A percentile compares a stretch with the other conserved stretches of the same genome.
These are phyloP conservation scores for Verticillium nubilum DNA, from an alignment of 2,329 filamentous ascomycete genomes.

Conservation along the genomic window DNA sequence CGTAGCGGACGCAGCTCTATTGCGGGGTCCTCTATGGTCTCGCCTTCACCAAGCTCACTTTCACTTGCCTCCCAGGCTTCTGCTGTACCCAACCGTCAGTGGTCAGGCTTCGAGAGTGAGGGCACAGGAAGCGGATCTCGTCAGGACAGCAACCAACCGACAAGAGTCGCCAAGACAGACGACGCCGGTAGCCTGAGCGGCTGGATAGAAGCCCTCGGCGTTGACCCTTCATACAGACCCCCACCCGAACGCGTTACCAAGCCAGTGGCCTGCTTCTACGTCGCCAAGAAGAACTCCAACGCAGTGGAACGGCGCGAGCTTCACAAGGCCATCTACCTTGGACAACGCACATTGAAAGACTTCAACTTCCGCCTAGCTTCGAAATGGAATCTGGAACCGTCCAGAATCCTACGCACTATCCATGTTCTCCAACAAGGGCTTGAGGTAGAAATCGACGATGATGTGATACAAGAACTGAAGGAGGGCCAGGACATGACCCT, in stretches of 20 bases:
- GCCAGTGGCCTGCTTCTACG: constrained; percentile 81
- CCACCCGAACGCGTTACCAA: constrained; percentile 67
- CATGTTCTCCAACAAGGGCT: constrained; percentile 70
- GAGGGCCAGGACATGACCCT: constrained; percentile 91
- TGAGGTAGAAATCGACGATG: constrained; percentile 84
- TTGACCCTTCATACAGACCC: constrained; percentile 80
- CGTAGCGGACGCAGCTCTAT: constrained; percentile 53
- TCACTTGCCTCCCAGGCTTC: constrained; percentile 56
- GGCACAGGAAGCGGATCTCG: constrained; percentile 41
- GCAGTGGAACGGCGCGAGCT: constrained; percentile 52
- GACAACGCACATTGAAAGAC: constrained; percentile 68
- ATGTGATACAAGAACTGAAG: constrained; percentile 73
- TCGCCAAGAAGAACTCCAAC: constrained; percentile 52
- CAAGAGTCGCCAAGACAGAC: constrained; percentile 47
- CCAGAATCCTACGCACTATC: constrained; percentile 64
- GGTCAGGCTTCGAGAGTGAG: constrained; percentile 53
- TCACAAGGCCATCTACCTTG: constrained; percentile 82
- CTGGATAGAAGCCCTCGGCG: constrained; percentile 87
- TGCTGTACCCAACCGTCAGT: constrained; percentile 31
- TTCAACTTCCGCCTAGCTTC: constrained; percentile 66
- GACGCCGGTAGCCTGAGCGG: constrained; percentile 63
- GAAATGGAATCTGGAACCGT: constrained; percentile 77
- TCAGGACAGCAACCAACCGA: constrained; percentile 47
- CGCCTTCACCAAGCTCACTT: constrained; percentile 60
- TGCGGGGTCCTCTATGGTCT: constrained; percentile 56